Evolutionary conservation across 1,139 yeast genomes (phyloP), one percentile per base, ranked within the genome.

Genomic region (Pichia sp.): DNA sequence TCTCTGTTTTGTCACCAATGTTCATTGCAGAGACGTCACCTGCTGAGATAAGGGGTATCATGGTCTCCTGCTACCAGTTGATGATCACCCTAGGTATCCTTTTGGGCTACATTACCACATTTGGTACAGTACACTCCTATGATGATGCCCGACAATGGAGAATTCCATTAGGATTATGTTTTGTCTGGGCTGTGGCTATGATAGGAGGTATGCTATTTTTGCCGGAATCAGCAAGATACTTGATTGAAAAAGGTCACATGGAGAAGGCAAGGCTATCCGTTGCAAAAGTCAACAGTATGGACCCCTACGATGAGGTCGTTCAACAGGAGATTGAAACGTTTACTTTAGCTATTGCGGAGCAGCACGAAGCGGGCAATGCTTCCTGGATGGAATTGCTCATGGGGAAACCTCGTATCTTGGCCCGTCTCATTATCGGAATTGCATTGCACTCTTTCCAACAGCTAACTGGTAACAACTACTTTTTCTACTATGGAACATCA

Each of bases 201-300:
- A 61, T 74, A 51, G 62, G 69, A 50, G 93, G 87, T 66, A 80
- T 85, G 81, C 60, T 76, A 45, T 73, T 83, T 64, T 79, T 85
- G 71, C 95, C 95, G 52, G 95, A 87, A 72, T 82, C 93, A 42
- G 90, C 95, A 61, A 80, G 95, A 72, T 87, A 72, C 71, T 77
- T 78, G 67, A 77, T 85, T 58, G 78, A 81, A 58, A 74, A 70
- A 50, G 80, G 75, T 58, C 72, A 74, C 56, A 71, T 79, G 50
- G 85, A 76, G 34, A 78, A 78, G 51, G 93, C 93, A 32, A 77
- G 77, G 70, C 65, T 70, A 58, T 74, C 89, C n/a, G 72, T 89
- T 64, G 82, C 89, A 36, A 80, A 66, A 74, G 78, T 86, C 49
- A 79, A 88, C 71, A 79, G 82, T 60, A 79, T 81, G 10, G 74